Evolutionary conservation across 805 yeast genomes (phyloP), one percentile per base, ranked within the genome.

Genomic region (Diddensiella caesifluorescens): DNA sequence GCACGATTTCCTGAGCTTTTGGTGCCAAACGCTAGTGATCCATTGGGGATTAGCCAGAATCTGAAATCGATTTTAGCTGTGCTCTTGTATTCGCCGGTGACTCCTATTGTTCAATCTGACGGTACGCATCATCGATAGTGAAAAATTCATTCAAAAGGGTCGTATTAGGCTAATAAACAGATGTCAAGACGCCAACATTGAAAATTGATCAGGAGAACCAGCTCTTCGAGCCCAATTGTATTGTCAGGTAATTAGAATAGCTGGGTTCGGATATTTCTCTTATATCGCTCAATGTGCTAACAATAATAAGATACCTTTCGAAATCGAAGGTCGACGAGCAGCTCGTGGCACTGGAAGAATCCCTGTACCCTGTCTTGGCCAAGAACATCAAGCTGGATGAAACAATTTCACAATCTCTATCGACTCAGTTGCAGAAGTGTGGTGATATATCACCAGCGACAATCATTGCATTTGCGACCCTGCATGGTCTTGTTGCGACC

Each of bases 221-320:
- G 48, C 65, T 73, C 45, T 54, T 60, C 35, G 80, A 74, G 55
- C 65, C 77, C 26, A 75, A 75, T 52, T 74, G 80, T 22, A 69
- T 75, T 30, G 79, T 74, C 30, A 64, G 68, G 50, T 73, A 62
- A 49, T 59, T 74, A 45, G 50, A 19, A 6, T 18, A 10, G 5
- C n/a, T 34, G 22, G n/a, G n/a, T 13, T 21, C 54, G 57, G 22
- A 43, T 39, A 13, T 25, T 39, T 15, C 26, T 12, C n/a, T 21
- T 34, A 33, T 9, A 19, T 33, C 12, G 23, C 21, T 16, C 10
- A 9, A 6, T 33, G 13, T 25, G 7, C 9, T 35, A 26, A 22
- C 18, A 25, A 19, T 22, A 6, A 6, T 16, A 5, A 39, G 52
- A 43, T 39, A 45, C 31, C 44, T 45, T 15, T 38, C 34, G 12